Evolutionary conservation across 108 stramenopile species (phyloP).

Genomic region (Cyclotella baltica): DNA sequence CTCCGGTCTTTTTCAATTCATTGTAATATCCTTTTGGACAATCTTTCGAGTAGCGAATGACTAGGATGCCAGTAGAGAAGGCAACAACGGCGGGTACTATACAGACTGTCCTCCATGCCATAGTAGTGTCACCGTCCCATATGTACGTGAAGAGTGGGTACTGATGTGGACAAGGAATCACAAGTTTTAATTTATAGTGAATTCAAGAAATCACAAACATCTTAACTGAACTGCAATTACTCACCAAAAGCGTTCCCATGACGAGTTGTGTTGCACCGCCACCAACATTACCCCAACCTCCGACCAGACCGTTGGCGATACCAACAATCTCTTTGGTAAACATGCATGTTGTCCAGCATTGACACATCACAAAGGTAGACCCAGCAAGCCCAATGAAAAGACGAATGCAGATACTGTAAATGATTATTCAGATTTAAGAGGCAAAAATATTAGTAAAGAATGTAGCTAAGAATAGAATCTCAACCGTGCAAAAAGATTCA

Average conservation of each 20-base stretch:
- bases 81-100: conserved; percentile 81
- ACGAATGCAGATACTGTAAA: no score
- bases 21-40: conserved; percentile 85
- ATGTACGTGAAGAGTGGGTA: conserved; percentile 75
- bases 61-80: conserved; percentile 49
- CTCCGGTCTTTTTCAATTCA: conserved; percentile 77
- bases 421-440: no score
- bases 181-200: no score
- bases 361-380: conserved; percentile 86
- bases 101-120: conserved; percentile 82
- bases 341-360: conserved; percentile 86
- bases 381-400: conserved; percentile 88
- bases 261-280: conserved; percentile 85
- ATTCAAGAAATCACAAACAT: no score
- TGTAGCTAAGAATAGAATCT: no score
- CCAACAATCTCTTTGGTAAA: conserved; percentile 87
- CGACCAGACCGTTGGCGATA: conserved; percentile 83
- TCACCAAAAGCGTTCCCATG: no score
- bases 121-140: conserved; percentile 46
- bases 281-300: conserved; percentile 85
- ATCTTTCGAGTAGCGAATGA: conserved; percentile 74
- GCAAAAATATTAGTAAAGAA: no score
- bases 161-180: no score
- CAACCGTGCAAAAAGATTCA: no score
- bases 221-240: no score